Evolutionary conservation across 2,329 filamentous ascomycete genomes (phyloP), one percentile per base, ranked within the genome.

Genomic region (Neonectria magnoliae): DNA sequence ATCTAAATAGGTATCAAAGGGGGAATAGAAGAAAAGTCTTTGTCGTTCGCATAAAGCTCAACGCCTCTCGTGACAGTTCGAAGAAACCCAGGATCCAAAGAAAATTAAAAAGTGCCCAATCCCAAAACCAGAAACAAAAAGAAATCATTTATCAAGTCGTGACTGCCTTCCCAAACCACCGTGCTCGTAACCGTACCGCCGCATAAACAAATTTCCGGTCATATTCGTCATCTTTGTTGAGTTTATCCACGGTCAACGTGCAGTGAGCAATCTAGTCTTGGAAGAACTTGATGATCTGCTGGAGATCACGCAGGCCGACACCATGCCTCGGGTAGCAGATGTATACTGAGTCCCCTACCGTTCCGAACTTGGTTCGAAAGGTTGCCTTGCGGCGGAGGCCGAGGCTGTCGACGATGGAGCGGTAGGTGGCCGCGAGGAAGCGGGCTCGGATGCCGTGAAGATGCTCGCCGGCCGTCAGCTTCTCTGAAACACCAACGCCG

Each of bases 351-450:
- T 97, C 94, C 65, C 94, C 93, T 62, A 88, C 83, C 5, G 92
- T 92, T 57, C 94, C 94, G 77, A 98, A 88, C 85, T 98, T 98
- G 82, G 93, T 91, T 65, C 94, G 85, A 83, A 98, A 98, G 77
- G 94, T 93, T 58, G 88, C 91, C 87, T 97, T 97, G 76, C 91
- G 89, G 50, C 90, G 91, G 68, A 97, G 84, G 71, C 92, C 91
- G 71, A 97, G 88, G 77, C 94, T 93, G 73, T 92, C 92, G 45
- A 93, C 91, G 52, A 97, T 81, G 82, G 92, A 88, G 71, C 91
- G 89, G 81, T 98, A 98, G 0, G 93, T 94, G 73, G 90, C 91
- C 73, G 90, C 90, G 61, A 98, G 83, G 77, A 97, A 90, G 82
- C 90, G 93, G 65, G 94, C 91, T 69, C 93, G 90, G 55, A 93